These are phyloP conservation scores for Inga leiocalycina DNA, from an alignment of 306 rosid genomes.

Conservation along the genomic window DNA sequence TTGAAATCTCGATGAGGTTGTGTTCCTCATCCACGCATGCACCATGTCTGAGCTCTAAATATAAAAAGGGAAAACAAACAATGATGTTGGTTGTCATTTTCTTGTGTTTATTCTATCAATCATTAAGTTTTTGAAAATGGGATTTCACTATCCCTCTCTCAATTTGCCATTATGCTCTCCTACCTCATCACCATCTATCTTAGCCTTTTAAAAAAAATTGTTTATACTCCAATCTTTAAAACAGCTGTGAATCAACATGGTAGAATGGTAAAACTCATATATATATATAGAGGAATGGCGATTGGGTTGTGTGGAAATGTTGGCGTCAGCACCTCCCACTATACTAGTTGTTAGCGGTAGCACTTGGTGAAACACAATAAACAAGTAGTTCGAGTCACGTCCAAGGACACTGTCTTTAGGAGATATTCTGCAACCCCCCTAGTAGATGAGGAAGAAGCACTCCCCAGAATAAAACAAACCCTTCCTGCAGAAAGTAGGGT, in stretches of 20 bases:
- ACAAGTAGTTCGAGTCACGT: no score
- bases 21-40: slow-evolving; percentile 21
- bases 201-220: neutral
- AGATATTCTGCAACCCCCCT: no score
- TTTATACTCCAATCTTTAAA: neutral
- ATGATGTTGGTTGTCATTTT: slow-evolving; percentile 58
- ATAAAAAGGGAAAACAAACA: slow-evolving; percentile 11
- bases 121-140: slow-evolving; percentile 65
- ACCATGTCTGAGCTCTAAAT: neutral
- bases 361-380: no score
- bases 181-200: slow-evolving; percentile 54
- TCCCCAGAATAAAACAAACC: no score
- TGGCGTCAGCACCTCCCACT: no score
- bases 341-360: no score
- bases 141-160: neutral
- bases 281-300: no score
- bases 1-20: slow-evolving; percentile 42
- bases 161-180: slow-evolving; percentile 51
- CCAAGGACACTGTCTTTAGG: no score
- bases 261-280: no score
- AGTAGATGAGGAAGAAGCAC: no score
- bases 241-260: neutral
- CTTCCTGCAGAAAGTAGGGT: no score
- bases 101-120: slow-evolving; percentile 72
- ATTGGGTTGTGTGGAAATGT: no score